Evolutionary conservation across 78 protist genomes (phyloP).

Genomic region (Paratrimastix pyriformis): DNA sequence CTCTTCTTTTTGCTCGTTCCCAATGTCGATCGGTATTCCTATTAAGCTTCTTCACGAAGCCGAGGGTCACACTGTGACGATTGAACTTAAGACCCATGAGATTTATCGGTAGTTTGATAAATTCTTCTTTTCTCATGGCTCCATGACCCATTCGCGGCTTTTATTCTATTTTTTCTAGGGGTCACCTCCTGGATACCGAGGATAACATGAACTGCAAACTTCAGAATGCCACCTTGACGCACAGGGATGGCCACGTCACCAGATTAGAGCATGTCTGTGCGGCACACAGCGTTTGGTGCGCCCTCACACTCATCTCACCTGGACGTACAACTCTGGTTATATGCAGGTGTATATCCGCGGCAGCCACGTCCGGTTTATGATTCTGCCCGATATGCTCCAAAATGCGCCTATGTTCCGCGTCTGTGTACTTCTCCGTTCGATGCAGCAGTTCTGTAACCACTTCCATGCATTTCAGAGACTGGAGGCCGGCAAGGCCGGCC

Average conservation of each 20-base stretch:
- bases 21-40: constrained; percentile 84
- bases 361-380: constrained; percentile 68
- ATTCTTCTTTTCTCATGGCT: neutral
- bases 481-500: too few species aligned
- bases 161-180: too few species aligned
- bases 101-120: constrained; percentile 29
- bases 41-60: constrained; percentile 92
- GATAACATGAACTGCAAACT: constrained; percentile 90
- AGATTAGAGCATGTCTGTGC: constrained; percentile 6
- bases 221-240: constrained; percentile 55
- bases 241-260: constrained; percentile 42
- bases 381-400: constrained; percentile 85
- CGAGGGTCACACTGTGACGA: constrained; percentile 73
- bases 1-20: too few species aligned
- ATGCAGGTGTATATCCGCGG: constrained; percentile 79
- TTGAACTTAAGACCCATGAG: constrained; percentile 80
- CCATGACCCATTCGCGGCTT: constrained; percentile 8
- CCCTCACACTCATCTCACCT: neutral
- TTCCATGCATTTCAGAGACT: too few species aligned
- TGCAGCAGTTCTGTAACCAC: neutral
- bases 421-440: neutral
- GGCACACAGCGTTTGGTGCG: constrained; percentile 26
- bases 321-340: neutral
- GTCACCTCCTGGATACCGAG: constrained; percentile 70
- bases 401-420: constrained; percentile 91